Evolutionary conservation across 352 stramenopile genomes (phyloP), one percentile per base, ranked within the genome.

Genomic region (Phytophthora nicotianae): DNA sequence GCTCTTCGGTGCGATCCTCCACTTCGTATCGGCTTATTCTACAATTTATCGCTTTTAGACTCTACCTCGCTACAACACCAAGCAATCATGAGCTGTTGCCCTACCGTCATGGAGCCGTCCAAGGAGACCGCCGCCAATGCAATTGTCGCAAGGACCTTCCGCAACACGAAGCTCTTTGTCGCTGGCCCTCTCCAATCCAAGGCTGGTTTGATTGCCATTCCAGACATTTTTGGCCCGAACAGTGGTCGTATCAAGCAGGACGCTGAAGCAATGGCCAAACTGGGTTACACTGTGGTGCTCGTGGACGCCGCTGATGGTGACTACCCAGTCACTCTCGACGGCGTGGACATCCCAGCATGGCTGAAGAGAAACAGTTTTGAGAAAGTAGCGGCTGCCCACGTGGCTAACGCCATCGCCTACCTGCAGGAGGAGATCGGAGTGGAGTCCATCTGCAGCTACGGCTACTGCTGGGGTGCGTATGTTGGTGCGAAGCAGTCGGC

Each of bases 201-300:
- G 26, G 62, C 70, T 32, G 74, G 74, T 11, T 4, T 89, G 17
- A 26, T 89, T 8, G 50, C 74, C 26, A 50, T 89, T 16, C 77
- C 75, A 1, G 75, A 87, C 46, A 78, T 86, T 35, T 84, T 72
- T 42, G 70, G 79, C 20, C 47, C 71, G 14, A 73, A 83, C 58
- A 89, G 79, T 47, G 76, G 79, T 17, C 72, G 75, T 42, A 74
- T 65, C 62, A 78, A 87, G 58, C 55, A 72, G n/a, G 76, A 86
- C 58, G 74, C 72, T 13, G 74, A 83, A 43, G 46, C 40, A 3
- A 59, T 89, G 13, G 78, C 69, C 20, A 62, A 80, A 38, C 29
- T 85, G 10, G 77, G 74, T 2, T 89, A 87, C 46, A 66, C 59
- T 7, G 77, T 87, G 4, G 80, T 65, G 20, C 45, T 83, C 16